These are phyloP conservation scores for Suillus decipiens DNA, from an alignment of 768 basidiomycete genomes.

Conservation along the genomic window DNA sequence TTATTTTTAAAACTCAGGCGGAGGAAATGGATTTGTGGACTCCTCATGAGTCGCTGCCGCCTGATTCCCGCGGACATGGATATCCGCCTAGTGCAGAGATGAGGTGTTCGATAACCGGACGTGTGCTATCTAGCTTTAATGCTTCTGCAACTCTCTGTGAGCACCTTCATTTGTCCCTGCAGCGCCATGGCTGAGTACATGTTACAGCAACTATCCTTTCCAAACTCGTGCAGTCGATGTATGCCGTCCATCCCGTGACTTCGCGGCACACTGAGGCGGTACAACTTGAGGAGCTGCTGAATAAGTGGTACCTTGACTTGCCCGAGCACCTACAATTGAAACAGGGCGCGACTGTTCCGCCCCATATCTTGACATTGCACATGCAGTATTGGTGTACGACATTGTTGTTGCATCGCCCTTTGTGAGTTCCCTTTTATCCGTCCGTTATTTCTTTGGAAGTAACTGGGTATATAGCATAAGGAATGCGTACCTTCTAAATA, in stretches of 20 bases:
- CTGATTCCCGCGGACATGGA: slow-evolving; percentile 33
- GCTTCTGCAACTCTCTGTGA: slow-evolving; percentile 72
- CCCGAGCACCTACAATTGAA: slow-evolving; percentile 70
- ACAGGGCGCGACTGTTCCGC: slow-evolving; percentile 48
- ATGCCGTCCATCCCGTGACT: slow-evolving; percentile 58
- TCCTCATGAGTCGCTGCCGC: slow-evolving; percentile 40
- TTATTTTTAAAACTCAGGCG: slow-evolving; percentile 35
- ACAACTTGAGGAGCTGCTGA: slow-evolving; percentile 59
- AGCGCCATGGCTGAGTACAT: slow-evolving; percentile 11
- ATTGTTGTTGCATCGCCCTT: slow-evolving; percentile 74
- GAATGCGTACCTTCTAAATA: slow-evolving; percentile 32
- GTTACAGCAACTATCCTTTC: slow-evolving; percentile 65
- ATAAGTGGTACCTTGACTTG: slow-evolving; percentile 76
- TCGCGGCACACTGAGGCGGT: slow-evolving; percentile 61
- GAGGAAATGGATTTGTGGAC: slow-evolving; percentile 65
- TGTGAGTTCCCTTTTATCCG: slow-evolving; percentile 49
- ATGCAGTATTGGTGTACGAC: slow-evolving; percentile 88
- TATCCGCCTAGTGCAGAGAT: slow-evolving; percentile 24
- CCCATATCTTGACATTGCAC: slow-evolving; percentile 73
- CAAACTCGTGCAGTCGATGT: slow-evolving; percentile 69
- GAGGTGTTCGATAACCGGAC: slow-evolving; percentile 40
- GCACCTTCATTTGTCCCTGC: slow-evolving; percentile 25
- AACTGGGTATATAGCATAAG: slow-evolving; percentile 24
- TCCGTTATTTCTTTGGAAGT: slow-evolving; percentile 3
- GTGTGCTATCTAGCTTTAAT: slow-evolving; percentile 73